phyloP scores from a whole-genome alignment of 2,329 filamentous ascomycete genomes.

The Penicillium concentricum region DNA sequence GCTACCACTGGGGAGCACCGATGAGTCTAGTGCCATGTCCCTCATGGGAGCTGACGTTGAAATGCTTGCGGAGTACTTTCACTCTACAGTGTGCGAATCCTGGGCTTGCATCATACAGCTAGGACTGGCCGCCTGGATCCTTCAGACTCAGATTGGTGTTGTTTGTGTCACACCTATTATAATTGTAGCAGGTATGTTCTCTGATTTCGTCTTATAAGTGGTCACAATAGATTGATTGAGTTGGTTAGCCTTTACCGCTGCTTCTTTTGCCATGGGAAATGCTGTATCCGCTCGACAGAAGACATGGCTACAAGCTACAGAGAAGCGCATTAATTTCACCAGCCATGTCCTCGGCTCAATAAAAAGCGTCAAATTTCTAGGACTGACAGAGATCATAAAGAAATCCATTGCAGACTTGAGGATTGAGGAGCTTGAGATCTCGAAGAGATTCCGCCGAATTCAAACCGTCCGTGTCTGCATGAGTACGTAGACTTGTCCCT shows the following conservation, averaged over 20 bases:
- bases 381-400: constrained; percentile 19
- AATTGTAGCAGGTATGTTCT: constrained; percentile 29
- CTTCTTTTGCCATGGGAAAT: constrained; percentile 16
- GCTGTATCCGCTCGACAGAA: constrained; percentile 29
- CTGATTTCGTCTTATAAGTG: neutral
- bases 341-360: constrained; percentile 41
- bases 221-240: neutral
- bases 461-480: constrained; percentile 15
- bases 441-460: constrained; percentile 21
- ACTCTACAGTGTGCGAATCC: constrained; percentile 27
- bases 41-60: constrained; percentile 24
- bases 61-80: constrained; percentile 23
- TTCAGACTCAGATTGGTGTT: constrained; percentile 31
- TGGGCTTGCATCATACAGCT: constrained; percentile 39
- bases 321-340: constrained; percentile 45
- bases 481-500: neutral
- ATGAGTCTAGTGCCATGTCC: constrained; percentile 25
- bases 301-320: constrained; percentile 44
- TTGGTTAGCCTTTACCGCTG: constrained; percentile 1
- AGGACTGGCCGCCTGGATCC: constrained; percentile 35
- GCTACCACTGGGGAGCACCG: constrained; percentile 16
- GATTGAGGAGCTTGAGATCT: constrained; percentile 23
- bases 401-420: constrained; percentile 28
- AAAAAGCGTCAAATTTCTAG: constrained; percentile 45
- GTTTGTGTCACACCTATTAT: constrained; percentile 34